Evolutionary conservation across 345 rosid species (phyloP).

Genomic region (Ceriops zippeliana): DNA sequence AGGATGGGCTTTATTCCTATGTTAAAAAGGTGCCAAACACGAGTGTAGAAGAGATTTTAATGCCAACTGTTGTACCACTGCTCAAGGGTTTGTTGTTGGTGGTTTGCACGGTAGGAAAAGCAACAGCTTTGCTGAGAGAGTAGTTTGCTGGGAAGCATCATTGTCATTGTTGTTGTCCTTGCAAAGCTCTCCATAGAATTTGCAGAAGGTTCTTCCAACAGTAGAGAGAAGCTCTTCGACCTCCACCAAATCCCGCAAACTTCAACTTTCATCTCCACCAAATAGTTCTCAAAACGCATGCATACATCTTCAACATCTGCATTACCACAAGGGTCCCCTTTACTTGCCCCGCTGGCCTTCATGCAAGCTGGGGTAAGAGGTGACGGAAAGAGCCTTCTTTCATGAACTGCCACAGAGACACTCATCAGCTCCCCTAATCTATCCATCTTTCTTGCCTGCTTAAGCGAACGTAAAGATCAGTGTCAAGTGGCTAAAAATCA

Average conservation of each 20-base stretch:
- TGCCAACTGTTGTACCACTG: no score
- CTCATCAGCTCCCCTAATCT: slow-evolving; percentile 32
- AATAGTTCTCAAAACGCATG: slow-evolving; percentile 76
- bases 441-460: slow-evolving; percentile 34
- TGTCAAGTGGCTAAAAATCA: slow-evolving; percentile 5
- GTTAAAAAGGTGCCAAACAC: no score
- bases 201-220: slow-evolving; percentile 82
- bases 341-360: slow-evolving; percentile 13
- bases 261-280: slow-evolving; percentile 77
- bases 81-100: no score
- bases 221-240: slow-evolving; percentile 78
- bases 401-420: slow-evolving; percentile 24
- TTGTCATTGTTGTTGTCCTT: slow-evolving; percentile 17
- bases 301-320: slow-evolving; percentile 69
- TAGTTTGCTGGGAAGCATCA: neutral
- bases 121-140: no score
- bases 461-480: slow-evolving; percentile 27
- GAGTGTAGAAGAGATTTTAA: no score
- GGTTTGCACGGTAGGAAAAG: no score
- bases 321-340: slow-evolving; percentile 21
- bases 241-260: slow-evolving; percentile 61
- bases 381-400: slow-evolving; percentile 37
- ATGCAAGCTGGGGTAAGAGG: slow-evolving; percentile 52
- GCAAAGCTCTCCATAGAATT: slow-evolving; percentile 85
- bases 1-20: no score